A percentile compares a stretch with the other conserved stretches of the same genome.
Evolutionary conservation across 2,329 filamentous ascomycete species (phyloP).

Genomic region (Stagonosporopsis cucurbitacearum): DNA sequence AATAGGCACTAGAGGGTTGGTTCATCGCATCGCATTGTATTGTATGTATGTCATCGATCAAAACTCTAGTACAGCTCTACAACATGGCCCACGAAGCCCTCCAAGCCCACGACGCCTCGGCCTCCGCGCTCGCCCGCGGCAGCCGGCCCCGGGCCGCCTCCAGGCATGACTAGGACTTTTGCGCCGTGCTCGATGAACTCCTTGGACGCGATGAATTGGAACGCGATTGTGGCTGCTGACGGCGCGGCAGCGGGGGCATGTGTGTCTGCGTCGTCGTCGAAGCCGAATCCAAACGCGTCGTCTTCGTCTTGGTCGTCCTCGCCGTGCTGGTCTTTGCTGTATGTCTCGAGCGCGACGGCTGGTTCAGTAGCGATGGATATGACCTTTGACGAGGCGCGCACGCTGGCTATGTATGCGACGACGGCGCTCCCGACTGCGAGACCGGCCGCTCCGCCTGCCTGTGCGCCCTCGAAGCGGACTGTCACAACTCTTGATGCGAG

Average conservation of each 20-base stretch:
- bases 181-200: conserved; percentile 78
- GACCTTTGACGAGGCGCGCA: conserved; percentile 81
- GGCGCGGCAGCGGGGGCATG: neutral
- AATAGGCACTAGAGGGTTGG: too few relatives aligned
- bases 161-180: conserved; percentile 73
- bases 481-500: conserved; percentile 59
- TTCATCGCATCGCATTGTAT: too few relatives aligned
- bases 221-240: conserved; percentile 60
- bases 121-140: conserved; percentile 61
- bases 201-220: conserved; percentile 71
- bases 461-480: conserved; percentile 67
- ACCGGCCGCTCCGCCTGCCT: conserved; percentile 63
- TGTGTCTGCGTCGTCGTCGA: conserved; percentile 49
- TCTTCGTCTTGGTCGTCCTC: conserved; percentile 9
- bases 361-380: conserved; percentile 54
- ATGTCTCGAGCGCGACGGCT: conserved; percentile 5
- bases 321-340: conserved; percentile 25
- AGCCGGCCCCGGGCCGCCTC: conserved; percentile 66
- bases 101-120: conserved; percentile 64
- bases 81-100: conserved; percentile 75
- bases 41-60: too few relatives aligned
- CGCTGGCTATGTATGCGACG: conserved; percentile 86
- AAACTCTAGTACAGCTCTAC: conserved; percentile 25
- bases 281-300: conserved; percentile 64
- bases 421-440: conserved; percentile 73